These are phyloP conservation scores for Candida ficus DNA, from an alignment of 805 yeast species.

Conservation along the genomic window DNA sequence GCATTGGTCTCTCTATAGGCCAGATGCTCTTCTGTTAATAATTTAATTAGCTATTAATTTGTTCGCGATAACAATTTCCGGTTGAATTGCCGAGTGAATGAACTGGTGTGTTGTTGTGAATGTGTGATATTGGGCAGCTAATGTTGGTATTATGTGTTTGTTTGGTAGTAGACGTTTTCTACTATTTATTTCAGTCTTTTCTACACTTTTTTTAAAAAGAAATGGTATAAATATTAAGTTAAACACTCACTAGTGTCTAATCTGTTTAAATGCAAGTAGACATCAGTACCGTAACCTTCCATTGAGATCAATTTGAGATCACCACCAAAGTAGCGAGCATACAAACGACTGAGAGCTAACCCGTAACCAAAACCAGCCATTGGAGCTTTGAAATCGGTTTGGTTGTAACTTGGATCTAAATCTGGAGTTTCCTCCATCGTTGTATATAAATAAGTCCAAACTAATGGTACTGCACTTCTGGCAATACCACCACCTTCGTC, in stretches of 20 bases:
- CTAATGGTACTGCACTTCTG: conserved; percentile 72
- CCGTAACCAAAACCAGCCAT: conserved; percentile 96
- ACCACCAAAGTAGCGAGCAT: conserved; percentile 88
- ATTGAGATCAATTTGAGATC: conserved; percentile 80
- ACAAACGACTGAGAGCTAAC: conserved; percentile 76
- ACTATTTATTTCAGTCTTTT: neutral
- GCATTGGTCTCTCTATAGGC: too few relatives aligned
- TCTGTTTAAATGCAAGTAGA: conserved; percentile 78
- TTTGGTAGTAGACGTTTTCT: too few relatives aligned
- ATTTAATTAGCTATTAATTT: too few relatives aligned
- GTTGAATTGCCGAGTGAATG: too few relatives aligned
- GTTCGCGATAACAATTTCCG: too few relatives aligned
- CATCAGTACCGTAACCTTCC: conserved; percentile 96
- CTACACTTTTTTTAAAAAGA: too few relatives aligned
- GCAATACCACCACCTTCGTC: conserved; percentile 96
- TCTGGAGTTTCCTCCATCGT: conserved; percentile 73
- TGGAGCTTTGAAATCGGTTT: conserved; percentile 75
- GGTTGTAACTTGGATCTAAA: conserved; percentile 35
- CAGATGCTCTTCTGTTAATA: too few relatives aligned
- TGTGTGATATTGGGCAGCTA: too few relatives aligned
- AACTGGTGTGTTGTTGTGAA: too few relatives aligned
- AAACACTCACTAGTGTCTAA: conserved; percentile 49
- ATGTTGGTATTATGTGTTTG: too few relatives aligned
- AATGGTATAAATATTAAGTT: conserved; percentile 13
- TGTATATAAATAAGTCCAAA: conserved; percentile 90